phyloP scores from a whole-genome alignment of 2,329 filamentous ascomycete genomes.

The Ramularia endophylla region DNA sequence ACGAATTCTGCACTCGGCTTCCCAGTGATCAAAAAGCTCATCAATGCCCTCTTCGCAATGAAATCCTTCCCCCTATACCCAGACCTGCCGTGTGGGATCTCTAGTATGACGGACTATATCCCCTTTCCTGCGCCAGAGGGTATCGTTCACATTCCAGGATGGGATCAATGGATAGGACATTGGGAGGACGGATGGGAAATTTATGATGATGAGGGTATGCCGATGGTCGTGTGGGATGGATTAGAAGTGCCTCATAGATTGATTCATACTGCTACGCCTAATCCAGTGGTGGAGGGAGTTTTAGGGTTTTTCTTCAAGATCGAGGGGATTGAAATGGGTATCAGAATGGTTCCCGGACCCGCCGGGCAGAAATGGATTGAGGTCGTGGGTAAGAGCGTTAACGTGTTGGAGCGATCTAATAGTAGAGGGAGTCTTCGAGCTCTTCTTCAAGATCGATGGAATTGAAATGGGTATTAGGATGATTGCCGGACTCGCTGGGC shows the following conservation, averaged over 20 bases:
- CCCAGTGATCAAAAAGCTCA: slow-evolving; percentile 8
- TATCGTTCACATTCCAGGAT: slow-evolving; percentile 1
- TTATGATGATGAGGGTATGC: slow-evolving; percentile 5
- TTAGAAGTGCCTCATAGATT: slow-evolving; percentile 5
- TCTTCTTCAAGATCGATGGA: too few species aligned
- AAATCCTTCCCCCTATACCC: slow-evolving; percentile 12
- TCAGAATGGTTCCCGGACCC: too few species aligned
- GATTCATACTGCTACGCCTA: background rate
- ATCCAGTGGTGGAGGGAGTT: too few species aligned
- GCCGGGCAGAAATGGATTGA: too few species aligned
- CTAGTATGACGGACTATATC: slow-evolving; percentile 6
- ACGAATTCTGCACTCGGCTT: slow-evolving; percentile 13
- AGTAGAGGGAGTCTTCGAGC: too few species aligned
- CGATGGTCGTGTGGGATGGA: slow-evolving; percentile 9
- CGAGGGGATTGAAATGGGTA: too few species aligned
- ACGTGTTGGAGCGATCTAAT: too few species aligned
- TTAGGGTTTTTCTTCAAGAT: too few species aligned
- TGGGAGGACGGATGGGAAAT: slow-evolving; percentile 9
- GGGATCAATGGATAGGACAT: slow-evolving; percentile 7
- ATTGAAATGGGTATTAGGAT: too few species aligned
- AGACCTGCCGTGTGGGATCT: slow-evolving; percentile 6
- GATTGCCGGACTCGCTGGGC: too few species aligned
- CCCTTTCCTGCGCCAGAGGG: slow-evolving; percentile 11
- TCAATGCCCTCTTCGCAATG: slow-evolving; percentile 15
- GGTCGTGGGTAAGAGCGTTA: too few species aligned